Evolutionary conservation across 2,329 filamentous ascomycete species (phyloP), one percentile per base, ranked within the genome.

Genomic region (Aspergillus pseudoviridinutans): DNA sequence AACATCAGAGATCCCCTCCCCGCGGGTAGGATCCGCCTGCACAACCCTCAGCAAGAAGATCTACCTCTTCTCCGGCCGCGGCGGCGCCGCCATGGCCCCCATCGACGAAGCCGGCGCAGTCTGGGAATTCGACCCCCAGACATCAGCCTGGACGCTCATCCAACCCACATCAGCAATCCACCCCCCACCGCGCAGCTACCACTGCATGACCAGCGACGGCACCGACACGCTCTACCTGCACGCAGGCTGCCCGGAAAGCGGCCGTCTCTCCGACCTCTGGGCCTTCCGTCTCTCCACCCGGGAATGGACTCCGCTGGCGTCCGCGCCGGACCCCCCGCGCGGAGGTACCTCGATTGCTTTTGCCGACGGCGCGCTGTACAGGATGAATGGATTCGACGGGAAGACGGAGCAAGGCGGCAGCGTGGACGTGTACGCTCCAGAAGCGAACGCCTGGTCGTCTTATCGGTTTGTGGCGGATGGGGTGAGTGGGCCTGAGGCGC

Each of bases 301-400:
- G 54, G 78, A 80, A 1, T 96, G 91, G 91, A 84, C 80, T 42
- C 80, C 87, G 66, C 79, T 90, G 14, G 81, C 87, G 0, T 72
- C 83, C 7, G 90, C 89, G 0, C 89, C 89, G 0, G 87, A 82
- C 1, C 83, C 87, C 7, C 76, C 83, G 0, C 81, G 90, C 50
- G 86, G 86, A 24, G 90, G 89, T 1, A 78, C 88, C 0, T 84
- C 85, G 3, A 84, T 95, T 27, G 84, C 87, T 1, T 81, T 87
- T 53, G 81, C 80, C 49, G 80, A 82, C 54, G 84, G 84, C 25
- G 82, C 85, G 25, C 72, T 96, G 6, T 95, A 88, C 74, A 83
- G 91, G 28, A 92, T 91, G 77, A 90, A 91, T 60, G 91, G 91
- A 0, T 93, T 87, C 65, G 89, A 93, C 70, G 90, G 89, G 0